Conservation (phyloP, 148 eudicot genomes). For the Euryodendron excelsum region DNA sequence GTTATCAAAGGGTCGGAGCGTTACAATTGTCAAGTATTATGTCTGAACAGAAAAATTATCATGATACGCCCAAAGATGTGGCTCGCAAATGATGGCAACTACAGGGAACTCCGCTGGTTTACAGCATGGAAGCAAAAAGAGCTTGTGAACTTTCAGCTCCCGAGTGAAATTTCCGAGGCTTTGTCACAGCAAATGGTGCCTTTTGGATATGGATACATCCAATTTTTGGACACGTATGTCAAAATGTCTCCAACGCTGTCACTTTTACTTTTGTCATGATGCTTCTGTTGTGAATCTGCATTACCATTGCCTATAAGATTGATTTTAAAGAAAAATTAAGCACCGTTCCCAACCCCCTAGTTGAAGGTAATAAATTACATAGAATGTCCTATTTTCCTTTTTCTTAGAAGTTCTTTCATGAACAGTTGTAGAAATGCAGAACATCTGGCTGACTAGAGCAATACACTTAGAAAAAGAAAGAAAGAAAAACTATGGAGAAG, state of each 20-base stretch:
- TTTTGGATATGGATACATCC: constrained; percentile 84
- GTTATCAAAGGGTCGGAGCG: constrained; percentile 75
- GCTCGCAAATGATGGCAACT: constrained; percentile 96
- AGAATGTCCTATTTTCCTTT: background rate
- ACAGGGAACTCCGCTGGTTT: constrained; percentile 93
- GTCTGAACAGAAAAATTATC: constrained; percentile 77
- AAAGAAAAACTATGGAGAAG: background rate
- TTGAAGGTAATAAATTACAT: background rate
- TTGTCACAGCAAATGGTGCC: constrained; percentile 63
- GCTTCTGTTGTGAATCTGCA: background rate
- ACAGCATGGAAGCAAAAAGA: constrained; percentile 82
- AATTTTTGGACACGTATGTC: constrained; percentile 81
- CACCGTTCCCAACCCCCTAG: background rate
- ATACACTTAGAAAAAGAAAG: background rate
- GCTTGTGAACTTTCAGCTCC: constrained; percentile 74
- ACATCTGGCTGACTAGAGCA: background rate
- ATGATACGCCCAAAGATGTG: constrained; percentile 95
- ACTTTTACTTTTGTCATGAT: background rate
- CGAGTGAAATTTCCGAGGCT: constrained; percentile 59
- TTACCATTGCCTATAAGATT: background rate
- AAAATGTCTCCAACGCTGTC: background rate
- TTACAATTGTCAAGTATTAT: constrained; percentile 89
- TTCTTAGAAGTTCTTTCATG: background rate
- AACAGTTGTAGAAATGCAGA: background rate
- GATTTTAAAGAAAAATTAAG: background rate